These are phyloP conservation scores for Cryphonectria carpinicola DNA, from an alignment of 2,329 filamentous ascomycete species.

Conservation along the genomic window DNA sequence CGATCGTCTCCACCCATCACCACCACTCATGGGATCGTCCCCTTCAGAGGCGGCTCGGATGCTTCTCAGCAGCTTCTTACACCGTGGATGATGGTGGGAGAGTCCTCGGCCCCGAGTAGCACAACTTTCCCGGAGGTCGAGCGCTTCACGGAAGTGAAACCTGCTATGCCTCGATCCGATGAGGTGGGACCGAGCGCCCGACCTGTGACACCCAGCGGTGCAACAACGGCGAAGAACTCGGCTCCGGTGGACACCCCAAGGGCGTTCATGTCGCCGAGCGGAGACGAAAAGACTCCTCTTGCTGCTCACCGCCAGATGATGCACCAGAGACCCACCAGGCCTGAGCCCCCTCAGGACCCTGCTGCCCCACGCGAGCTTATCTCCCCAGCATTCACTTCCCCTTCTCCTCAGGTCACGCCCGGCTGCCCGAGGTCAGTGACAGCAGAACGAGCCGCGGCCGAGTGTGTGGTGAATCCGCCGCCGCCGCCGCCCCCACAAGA, in stretches of 20 bases:
- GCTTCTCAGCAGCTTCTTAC: background rate
- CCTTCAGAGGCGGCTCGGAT: slow-evolving; percentile 25
- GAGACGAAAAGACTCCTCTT: slow-evolving; percentile 16
- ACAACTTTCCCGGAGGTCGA: background rate
- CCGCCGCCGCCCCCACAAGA: background rate
- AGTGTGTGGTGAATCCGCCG: background rate
- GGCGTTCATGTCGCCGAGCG: background rate
- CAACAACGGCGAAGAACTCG: background rate
- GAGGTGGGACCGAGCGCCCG: background rate
- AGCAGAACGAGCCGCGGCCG: background rate
- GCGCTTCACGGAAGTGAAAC: background rate
- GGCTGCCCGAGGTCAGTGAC: background rate
- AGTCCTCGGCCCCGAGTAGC: slow-evolving; percentile 16
- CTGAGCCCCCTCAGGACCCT: background rate
- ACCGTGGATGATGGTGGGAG: slow-evolving; percentile 6
- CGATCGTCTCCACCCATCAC: slow-evolving; percentile 28
- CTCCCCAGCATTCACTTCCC: background rate
- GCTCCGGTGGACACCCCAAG: slow-evolving; percentile 5
- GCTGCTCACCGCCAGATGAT: slow-evolving; percentile 11
- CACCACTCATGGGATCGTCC: slow-evolving; percentile 6
- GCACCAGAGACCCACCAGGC: background rate
- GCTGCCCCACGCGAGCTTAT: background rate
- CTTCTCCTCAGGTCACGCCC: background rate
- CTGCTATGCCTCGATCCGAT: background rate
- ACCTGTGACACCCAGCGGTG: slow-evolving; percentile 1